Evolutionary conservation across 331 rosid species (phyloP).

Genomic region (Prunus yedoensis): DNA sequence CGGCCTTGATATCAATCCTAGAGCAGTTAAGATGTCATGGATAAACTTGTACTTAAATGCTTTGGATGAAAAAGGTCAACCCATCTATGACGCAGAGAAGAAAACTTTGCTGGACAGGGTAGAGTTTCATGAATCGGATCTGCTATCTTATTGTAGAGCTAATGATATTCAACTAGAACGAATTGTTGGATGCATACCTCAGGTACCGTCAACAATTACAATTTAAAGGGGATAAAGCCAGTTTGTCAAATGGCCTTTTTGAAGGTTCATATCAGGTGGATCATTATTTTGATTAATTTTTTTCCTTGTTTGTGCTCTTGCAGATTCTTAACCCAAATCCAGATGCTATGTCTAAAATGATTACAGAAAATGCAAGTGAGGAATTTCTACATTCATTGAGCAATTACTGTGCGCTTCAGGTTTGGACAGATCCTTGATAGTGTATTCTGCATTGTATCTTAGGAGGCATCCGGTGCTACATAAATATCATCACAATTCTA

Average conservation of each 20-base stretch:
- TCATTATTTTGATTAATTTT: constrained; percentile 4
- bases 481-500: background rate
- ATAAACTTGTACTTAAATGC: constrained; percentile 91
- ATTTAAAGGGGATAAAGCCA: background rate
- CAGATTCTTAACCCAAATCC: constrained; percentile 99
- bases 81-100: constrained; percentile 68
- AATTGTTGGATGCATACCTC: constrained; percentile 99
- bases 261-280: constrained; percentile 5
- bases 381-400: constrained; percentile 87
- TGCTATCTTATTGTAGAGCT: constrained; percentile 75
- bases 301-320: constrained; percentile 20
- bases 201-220: constrained; percentile 50
- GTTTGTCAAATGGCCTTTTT: background rate
- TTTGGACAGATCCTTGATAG: constrained; percentile 26
- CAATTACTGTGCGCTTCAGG: constrained; percentile 99
- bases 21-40: constrained; percentile 90
- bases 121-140: constrained; percentile 94
- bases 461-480: background rate
- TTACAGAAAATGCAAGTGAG: constrained; percentile 97
- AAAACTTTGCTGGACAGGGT: constrained; percentile 90
- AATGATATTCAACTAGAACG: constrained; percentile 78
- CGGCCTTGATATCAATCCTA: constrained; percentile 95
- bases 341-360: constrained; percentile 97
- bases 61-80: constrained; percentile 78
- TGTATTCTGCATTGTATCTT: background rate